Evolutionary conservation across 352 stramenopile genomes (phyloP).

Genomic region (Nothophytophthora sp.): DNA sequence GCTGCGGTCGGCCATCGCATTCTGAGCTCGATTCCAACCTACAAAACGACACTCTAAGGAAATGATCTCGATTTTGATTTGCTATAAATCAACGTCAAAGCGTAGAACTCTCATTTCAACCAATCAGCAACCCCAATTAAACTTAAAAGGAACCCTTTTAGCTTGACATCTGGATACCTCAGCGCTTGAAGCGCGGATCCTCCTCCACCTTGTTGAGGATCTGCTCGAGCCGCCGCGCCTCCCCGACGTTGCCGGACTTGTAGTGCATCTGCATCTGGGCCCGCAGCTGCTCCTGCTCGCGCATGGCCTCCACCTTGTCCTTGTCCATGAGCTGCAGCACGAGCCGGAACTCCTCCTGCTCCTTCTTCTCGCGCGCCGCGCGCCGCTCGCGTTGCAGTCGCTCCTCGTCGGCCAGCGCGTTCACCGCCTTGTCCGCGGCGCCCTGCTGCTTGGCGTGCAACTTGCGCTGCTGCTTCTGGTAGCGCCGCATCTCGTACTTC

Average conservation of each 20-base stretch:
- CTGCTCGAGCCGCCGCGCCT: constrained; percentile 85
- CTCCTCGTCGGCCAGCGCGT: constrained; percentile 58
- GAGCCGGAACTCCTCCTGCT: constrained; percentile 77
- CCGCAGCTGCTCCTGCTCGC: constrained; percentile 77
- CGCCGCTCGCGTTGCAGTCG: constrained; percentile 59
- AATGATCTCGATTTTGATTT: background rate
- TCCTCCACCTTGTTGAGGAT: constrained; percentile 67
- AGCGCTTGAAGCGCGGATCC: constrained; percentile 34
- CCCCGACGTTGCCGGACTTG: constrained; percentile 86
- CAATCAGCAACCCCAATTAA: too few species aligned
- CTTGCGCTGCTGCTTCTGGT: constrained; percentile 82
- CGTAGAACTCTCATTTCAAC: too few species aligned
- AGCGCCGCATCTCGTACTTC: constrained; percentile 96
- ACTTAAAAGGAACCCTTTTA: too few species aligned
- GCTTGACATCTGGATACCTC: too few species aligned
- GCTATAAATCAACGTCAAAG: too few species aligned
- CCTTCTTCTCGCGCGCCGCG: constrained; percentile 49
- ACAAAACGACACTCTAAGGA: background rate
- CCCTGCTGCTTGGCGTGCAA: constrained; percentile 28
- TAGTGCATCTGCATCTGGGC: constrained; percentile 91
- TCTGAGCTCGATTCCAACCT: too few species aligned
- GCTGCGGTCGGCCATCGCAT: constrained; percentile 2
- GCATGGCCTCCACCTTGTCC: constrained; percentile 88
- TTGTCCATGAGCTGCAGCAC: constrained; percentile 85
- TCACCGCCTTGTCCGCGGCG: constrained; percentile 13